Evolutionary conservation across 345 rosid species (phyloP), one percentile per base, ranked within the genome.

Genomic region (Cardamine occulta): DNA sequence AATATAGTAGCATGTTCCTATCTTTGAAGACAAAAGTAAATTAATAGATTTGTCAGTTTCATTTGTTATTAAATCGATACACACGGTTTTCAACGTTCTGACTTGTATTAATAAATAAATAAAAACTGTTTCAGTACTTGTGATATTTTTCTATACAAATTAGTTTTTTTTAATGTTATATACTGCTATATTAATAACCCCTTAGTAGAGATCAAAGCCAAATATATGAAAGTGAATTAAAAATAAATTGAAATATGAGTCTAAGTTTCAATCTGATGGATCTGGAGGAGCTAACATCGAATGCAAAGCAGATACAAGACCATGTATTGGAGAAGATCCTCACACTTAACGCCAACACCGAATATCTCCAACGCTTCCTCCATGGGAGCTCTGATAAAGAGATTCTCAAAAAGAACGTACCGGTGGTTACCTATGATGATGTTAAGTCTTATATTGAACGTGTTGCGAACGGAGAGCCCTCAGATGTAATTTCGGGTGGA

Each of bases 261-360:
- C 8, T 4, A 26, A n/a, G 17, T 9, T 23, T 26, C 2, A 6
- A 40, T 6, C 15, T 14, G 7, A 58, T 8, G 11, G 75, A 34
- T 39, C 52, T 73, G 2, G 76, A 73, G 29, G 70, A 26, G 14
- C 7, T 61, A 28, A 62, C 69, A 4, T 14, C 19, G 0, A 61
- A 72, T 7, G 76, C 39, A 3, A 60, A 61, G 31, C 31, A 29
- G 6, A 29, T 29, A 29, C 31, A 29, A 29, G 31, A 5, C 31
- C 31, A 29, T 29, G 31, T 29, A 29, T 29, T 29, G 31, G 31
- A 29, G 6, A 6, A 29, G 31, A 29, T 29, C 4, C 31, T 29
- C 31, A 29, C 31, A 4, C 31, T 29, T 4, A 29, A 29, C 31
- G 31, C 31, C 31, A 29, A 29, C 6, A 29, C 31, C 6, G 31